Conservation (phyloP, 169 alveolate genomes). For the Besnoitia besnoiti region DNA sequence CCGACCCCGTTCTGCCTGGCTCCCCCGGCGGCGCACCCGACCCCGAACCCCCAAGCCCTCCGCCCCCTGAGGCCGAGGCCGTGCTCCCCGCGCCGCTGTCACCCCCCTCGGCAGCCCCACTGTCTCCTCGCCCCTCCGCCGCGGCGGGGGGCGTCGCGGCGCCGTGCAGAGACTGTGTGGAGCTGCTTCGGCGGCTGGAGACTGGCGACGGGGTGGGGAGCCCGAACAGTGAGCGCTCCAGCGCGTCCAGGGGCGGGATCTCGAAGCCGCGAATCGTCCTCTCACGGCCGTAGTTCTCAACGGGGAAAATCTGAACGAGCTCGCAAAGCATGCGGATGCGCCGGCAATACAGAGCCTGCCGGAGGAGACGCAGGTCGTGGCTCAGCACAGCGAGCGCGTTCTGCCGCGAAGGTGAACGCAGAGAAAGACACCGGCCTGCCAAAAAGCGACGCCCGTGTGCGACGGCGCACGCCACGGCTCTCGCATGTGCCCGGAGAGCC, state of each 20-base stretch:
- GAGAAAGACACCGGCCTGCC: not conserved
- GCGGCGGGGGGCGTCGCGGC: not conserved
- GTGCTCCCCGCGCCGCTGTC: not conserved
- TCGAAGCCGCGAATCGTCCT: slow-evolving; percentile 19
- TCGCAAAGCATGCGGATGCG: slow-evolving; percentile 32
- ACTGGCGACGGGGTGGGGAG: not conserved
- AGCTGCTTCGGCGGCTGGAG: not conserved
- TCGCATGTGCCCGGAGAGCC: not conserved
- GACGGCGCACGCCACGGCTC: not conserved
- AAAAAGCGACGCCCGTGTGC: not conserved
- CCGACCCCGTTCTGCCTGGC: not conserved
- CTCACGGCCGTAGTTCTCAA: slow-evolving; percentile 25
- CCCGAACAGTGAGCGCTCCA: slow-evolving; percentile 1
- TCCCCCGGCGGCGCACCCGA: not conserved
- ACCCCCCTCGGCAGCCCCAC: not conserved
- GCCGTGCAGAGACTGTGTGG: not conserved
- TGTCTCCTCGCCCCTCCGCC: not conserved
- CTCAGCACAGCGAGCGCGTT: not conserved
- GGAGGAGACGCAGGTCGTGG: not conserved
- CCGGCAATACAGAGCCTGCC: slow-evolving; percentile 20
- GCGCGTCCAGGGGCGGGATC: slow-evolving; percentile 23
- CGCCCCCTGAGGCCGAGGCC: not conserved
- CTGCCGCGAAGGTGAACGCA: not conserved
- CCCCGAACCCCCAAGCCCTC: too few species aligned
- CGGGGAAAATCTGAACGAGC: slow-evolving; percentile 11